Evolutionary conservation across 345 rosid genomes (phyloP), one percentile per base, ranked within the genome.

Genomic region (Salix brachista): DNA sequence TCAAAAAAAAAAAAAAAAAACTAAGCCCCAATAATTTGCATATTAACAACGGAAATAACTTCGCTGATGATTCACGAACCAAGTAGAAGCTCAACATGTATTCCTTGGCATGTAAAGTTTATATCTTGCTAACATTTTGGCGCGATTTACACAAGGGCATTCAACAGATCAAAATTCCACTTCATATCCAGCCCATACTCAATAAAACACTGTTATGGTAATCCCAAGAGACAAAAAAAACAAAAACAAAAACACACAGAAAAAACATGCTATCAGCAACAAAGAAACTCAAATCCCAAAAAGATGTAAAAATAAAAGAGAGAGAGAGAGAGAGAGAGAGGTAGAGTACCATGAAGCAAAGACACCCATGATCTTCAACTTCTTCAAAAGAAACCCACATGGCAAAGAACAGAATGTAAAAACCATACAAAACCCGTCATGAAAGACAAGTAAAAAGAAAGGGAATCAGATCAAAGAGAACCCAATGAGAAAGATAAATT

Each of bases 251-350:
- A 34, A 34, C 28, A 37, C 7, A 72, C 32, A 66, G 7, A 26
- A 66, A 67, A 61, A 50, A 78, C 66, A 50, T 58, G 30, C 46
- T 28, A 18, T 34, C 42, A 42, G 42, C 50, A 37, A 39, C n/a
- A 71, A 46, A 44, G 28, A 11, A 37, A 58, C 48, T 34, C 71
- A 67, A 77, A 75, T 78, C 79, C 67, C 73, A 75, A 37, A 70
- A 71, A 41, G 46, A 56, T 1, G 42, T 41, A 58, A 5, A 19
- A 11, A n/a, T 16, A 6, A 56, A 17, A 17, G 8, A 62, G 36
- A 60, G 50, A 42, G 56, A 18, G n/a, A 30, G 4, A 30, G 32
- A 30, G 32, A 30, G 28, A 30, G n/a, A 52, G 21, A 54, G 8
- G 60, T 34, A 69, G 34, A 18, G 71, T 19, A 75, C 76, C 79